Evolutionary conservation across 345 rosid species (phyloP).

Genomic region (Zanthoxylum bungeanum): DNA sequence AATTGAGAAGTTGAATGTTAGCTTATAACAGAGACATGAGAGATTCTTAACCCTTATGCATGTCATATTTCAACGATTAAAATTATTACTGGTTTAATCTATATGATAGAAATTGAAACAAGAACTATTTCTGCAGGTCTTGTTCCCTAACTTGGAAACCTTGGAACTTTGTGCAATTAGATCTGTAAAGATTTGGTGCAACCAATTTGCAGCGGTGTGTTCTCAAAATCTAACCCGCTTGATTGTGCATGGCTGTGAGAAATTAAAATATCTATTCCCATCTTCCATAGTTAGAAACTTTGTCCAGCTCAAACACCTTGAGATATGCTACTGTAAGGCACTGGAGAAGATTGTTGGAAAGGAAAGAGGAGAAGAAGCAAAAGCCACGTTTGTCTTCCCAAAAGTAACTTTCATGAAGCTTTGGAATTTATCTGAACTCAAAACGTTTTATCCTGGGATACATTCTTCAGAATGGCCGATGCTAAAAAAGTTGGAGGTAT

Average conservation of each 20-base stretch:
- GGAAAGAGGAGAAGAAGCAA: not conserved
- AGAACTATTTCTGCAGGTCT: slow-evolving; percentile 8
- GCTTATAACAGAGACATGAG: too few species aligned
- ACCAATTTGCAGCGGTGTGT: not conserved
- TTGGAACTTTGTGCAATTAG: not conserved
- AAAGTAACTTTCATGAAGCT: not conserved
- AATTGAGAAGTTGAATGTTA: too few species aligned
- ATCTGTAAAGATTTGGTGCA: slow-evolving; percentile 2
- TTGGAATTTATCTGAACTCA: not conserved
- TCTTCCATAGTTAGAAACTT: not conserved
- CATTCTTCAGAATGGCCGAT: slow-evolving; percentile 17
- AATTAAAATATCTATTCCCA: not conserved
- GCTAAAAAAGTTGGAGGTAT: not conserved
- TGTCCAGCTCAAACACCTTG: not conserved
- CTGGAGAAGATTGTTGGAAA: not conserved
- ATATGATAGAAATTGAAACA: not conserved
- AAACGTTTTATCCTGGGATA: not conserved
- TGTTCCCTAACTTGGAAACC: slow-evolving; percentile 15
- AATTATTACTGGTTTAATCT: too few species aligned
- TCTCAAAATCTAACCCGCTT: not conserved
- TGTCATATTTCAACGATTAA: too few species aligned
- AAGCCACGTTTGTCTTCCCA: slow-evolving; percentile 10
- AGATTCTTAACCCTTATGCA: too few species aligned
- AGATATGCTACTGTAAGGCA: not conserved
- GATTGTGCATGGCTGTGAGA: not conserved